A percentile compares a stretch with the other conserved stretches of the same genome.
phyloP scores from a whole-genome alignment of 2,329 filamentous ascomycete species.

The Fusarium domesticum region DNA sequence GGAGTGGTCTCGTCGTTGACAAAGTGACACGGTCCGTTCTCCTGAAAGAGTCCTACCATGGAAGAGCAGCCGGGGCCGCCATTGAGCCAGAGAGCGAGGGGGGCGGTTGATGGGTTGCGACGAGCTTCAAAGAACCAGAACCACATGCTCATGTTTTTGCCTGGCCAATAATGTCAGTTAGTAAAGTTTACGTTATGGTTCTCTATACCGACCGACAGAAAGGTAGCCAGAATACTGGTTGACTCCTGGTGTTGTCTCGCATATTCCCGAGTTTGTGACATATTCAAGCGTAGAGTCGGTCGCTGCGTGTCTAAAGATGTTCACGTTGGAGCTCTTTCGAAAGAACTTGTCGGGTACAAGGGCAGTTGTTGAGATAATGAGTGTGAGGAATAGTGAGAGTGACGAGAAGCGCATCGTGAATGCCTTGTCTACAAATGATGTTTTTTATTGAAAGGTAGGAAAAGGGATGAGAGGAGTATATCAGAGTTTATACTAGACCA shows the following conservation, averaged over 20 bases:
- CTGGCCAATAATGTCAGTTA: conserved; percentile 27
- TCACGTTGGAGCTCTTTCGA: conserved; percentile 9
- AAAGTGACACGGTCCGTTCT: conserved; percentile 80
- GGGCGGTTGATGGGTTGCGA: conserved; percentile 37
- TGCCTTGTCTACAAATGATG: background rate
- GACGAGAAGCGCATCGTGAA: conserved; percentile 20
- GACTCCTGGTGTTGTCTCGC: conserved; percentile 55
- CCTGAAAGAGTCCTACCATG: conserved; percentile 50
- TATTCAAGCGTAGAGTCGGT: conserved; percentile 25
- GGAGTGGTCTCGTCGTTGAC: conserved; percentile 30
- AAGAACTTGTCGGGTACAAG: conserved; percentile 18
- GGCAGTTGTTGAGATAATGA: conserved; percentile 15
- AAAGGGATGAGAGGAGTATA: too few relatives aligned
- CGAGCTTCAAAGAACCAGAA: conserved; percentile 52
- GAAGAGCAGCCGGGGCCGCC: conserved; percentile 36
- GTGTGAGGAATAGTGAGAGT: conserved; percentile 12
- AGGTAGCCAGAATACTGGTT: conserved; percentile 66
- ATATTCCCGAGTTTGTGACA: conserved; percentile 43
- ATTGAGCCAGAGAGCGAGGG: conserved; percentile 56
- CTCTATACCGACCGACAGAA: conserved; percentile 45
- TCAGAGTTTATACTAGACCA: too few relatives aligned
- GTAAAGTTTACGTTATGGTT: background rate
- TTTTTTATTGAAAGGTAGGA: background rate
- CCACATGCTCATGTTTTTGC: conserved; percentile 30
- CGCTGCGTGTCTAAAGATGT: conserved; percentile 18